Conservation (phyloP, 2,329 filamentous ascomycete species). For the Neopestalotiopsis sp. region DNA sequence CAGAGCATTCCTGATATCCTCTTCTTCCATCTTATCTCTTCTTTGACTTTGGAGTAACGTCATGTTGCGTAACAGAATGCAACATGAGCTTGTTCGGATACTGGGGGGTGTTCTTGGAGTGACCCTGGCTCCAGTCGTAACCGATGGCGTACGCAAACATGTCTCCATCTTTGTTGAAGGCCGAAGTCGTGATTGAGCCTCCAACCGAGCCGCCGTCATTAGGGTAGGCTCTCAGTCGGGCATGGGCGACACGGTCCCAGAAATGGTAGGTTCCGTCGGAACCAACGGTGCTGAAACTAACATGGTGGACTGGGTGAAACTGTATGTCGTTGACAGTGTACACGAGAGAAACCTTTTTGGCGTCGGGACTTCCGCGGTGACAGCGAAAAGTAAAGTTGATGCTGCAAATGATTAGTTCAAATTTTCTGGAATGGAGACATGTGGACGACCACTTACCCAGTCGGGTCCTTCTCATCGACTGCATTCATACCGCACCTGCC, state of each 20-base stretch:
- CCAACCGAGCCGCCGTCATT: slow-evolving; percentile 55
- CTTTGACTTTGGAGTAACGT: slow-evolving; percentile 22
- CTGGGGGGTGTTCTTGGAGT: slow-evolving; percentile 35
- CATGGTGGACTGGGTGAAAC: slow-evolving; percentile 32
- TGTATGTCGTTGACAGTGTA: slow-evolving; percentile 38
- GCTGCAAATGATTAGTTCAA: background rate
- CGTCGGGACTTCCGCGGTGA: slow-evolving; percentile 32
- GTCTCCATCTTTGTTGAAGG: slow-evolving; percentile 65
- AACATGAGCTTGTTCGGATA: slow-evolving; percentile 34
- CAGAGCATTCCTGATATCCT: background rate
- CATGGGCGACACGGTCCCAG: slow-evolving; percentile 61
- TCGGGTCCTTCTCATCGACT: slow-evolving; percentile 25
- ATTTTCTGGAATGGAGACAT: background rate
- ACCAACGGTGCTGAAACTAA: slow-evolving; percentile 37
- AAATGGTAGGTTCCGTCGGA: slow-evolving; percentile 47
- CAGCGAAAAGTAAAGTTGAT: slow-evolving; percentile 37
- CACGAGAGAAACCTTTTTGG: slow-evolving; percentile 29
- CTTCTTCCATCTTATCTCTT: slow-evolving; percentile 11
- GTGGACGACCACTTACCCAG: slow-evolving; percentile 22
- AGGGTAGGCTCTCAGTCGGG: slow-evolving; percentile 58
- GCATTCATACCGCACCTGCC: slow-evolving; percentile 32
- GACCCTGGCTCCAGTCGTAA: slow-evolving; percentile 77
- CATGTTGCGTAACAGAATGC: slow-evolving; percentile 29
- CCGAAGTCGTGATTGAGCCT: slow-evolving; percentile 65
- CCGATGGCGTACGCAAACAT: slow-evolving; percentile 66